Evolutionary conservation across 805 yeast genomes (phyloP).

Genomic region (Nakazawaea siamensis): DNA sequence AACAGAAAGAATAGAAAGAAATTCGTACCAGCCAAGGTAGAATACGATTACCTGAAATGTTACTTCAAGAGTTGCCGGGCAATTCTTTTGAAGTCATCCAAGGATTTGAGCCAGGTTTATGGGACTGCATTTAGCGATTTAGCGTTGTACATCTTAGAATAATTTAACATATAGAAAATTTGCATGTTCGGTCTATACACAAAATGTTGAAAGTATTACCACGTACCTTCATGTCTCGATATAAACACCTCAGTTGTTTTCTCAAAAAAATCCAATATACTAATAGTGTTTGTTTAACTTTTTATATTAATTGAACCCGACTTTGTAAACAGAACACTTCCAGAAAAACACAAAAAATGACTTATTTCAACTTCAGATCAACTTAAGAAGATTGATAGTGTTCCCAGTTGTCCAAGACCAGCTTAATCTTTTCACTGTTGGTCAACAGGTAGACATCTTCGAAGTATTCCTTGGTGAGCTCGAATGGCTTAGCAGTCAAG

Average conservation of each 20-base stretch:
- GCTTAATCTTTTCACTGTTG: conserved; percentile 82
- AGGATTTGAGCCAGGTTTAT: conserved; percentile 13
- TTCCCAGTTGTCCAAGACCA: conserved; percentile 93
- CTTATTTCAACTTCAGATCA: too few relatives aligned
- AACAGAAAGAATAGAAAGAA: conserved; percentile 11
- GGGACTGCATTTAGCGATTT: conserved; percentile 19
- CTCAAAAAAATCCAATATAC: too few relatives aligned
- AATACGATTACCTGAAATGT: conserved; percentile 15
- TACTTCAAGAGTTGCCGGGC: conserved; percentile 15
- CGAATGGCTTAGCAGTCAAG: conserved; percentile 96
- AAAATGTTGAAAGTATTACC: too few relatives aligned
- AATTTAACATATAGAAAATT: too few relatives aligned
- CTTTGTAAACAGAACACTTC: not conserved
- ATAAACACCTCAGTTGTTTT: too few relatives aligned
- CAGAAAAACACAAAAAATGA: too few relatives aligned
- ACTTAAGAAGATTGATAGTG: conserved; percentile 49
- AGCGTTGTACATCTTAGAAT: conserved; percentile 13
- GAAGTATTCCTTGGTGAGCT: conserved; percentile 93
- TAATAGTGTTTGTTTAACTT: too few relatives aligned
- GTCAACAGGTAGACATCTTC: conserved; percentile 92
- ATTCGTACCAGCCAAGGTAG: conserved; percentile 16
- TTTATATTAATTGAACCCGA: too few relatives aligned
- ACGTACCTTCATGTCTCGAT: too few relatives aligned
- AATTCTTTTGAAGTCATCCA: conserved; percentile 10
- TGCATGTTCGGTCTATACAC: too few relatives aligned